Evolutionary conservation across 768 basidiomycete species (phyloP), one percentile per base, ranked within the genome.

Genomic region (Russula virescens): DNA sequence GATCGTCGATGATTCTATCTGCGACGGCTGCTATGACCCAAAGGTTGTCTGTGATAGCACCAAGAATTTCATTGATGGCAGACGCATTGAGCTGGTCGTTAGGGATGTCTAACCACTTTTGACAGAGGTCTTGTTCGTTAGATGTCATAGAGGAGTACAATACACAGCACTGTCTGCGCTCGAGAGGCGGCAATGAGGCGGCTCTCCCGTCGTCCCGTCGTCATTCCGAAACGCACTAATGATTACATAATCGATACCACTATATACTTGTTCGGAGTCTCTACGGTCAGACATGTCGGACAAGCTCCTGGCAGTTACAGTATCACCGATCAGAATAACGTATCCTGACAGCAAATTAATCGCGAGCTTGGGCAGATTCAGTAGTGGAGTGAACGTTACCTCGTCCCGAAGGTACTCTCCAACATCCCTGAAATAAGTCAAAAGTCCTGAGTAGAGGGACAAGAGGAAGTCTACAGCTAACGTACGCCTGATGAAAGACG

Each of bases 351-450:
- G 45, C 67, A 34, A 1, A 53, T 53, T 19, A 49, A 60, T 13
- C n/a, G 21, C 5, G 18, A 66, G 55, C 26, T 26, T 23, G 19
- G 10, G 51, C 31, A 8, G 31, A 31, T 51, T 51, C 54, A 38
- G 18, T 64, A 25, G 13, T 8, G 19, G 23, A 2, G 25, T 19
- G 25, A 35, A 10, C 61, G 11, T 70, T 62, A 91, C 95, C 80
- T 98, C 97, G 72, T 99, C 97, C 69, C 97, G 87, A 34, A 99
- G 78, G 73, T 98, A 99, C 79, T 99, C 97, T 61, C 97, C 97
- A 25, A 98, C 92, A 75, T 99, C 97, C 52, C 94, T 97, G 70
- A 49, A 34, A 34, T 5, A 42, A 16, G 46, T 8, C 47, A 23
- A 38, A 35, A 28, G 25, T 61, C 11, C 16, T 49, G 60, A 49